These are phyloP conservation scores for Sesbania bispinosa DNA, from an alignment of 306 rosid genomes.

Conservation along the genomic window DNA sequence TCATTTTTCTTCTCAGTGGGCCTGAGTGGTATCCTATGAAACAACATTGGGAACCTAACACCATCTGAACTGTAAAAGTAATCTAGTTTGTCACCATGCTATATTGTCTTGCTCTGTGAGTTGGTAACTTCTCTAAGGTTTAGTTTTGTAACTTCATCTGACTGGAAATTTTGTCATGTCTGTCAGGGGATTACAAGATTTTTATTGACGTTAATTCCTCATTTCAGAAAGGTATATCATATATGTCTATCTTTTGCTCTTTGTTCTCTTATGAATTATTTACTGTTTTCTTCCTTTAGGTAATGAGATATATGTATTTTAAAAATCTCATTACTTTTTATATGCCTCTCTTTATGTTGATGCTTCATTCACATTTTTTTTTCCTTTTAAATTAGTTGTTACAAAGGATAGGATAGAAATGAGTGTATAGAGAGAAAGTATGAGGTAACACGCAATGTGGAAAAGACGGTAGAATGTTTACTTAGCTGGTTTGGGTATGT, in stretches of 20 bases:
- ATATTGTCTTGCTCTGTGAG: background rate
- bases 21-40: no score
- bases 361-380: no score
- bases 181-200: constrained; percentile 77
- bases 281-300: background rate
- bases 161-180: constrained; percentile 16
- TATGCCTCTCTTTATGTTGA: no score
- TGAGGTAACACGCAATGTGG: background rate
- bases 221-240: constrained; percentile 74
- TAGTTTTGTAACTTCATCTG: background rate
- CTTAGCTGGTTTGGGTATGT: background rate
- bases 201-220: constrained; percentile 67
- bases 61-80: no score
- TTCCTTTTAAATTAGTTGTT: background rate
- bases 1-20: no score
- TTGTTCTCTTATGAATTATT: background rate
- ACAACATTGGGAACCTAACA: no score
- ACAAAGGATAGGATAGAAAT: background rate
- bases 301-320: background rate
- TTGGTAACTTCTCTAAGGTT: background rate
- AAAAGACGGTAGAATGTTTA: background rate
- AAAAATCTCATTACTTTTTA: background rate
- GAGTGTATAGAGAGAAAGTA: background rate
- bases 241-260: background rate
- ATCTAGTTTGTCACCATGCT: background rate